Base-by-base conservation (phyloP, 2,329 filamentous ascomycete species). In the Metarhizium brunneum region DNA sequence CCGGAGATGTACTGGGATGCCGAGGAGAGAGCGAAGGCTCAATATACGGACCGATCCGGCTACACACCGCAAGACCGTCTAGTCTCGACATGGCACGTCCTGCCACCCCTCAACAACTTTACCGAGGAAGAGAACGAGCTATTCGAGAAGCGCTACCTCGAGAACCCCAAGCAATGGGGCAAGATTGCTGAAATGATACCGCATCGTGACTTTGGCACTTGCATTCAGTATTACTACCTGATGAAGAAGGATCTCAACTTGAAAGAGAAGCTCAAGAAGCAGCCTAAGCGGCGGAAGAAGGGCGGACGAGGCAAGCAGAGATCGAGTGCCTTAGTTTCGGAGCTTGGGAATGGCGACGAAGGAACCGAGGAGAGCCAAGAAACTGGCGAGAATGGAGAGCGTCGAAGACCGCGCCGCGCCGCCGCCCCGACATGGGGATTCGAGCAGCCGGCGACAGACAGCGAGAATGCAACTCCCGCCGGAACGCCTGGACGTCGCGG, bases 191-290 rank as follows among this genome's bases (percentile, higher is more conserved):
- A 87, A 57, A 77, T 78, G 29, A 72, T 92, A 6, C 79, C 81
- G 0, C 77, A 80, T 35, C 83, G 88, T 29, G 84, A 88, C 63
- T 91, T 90, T 69, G 86, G 87, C 60, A 82, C 88, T 50, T 90
- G 87, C 69, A 94, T 94, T 62, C 86, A 90, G 66, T 90, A 92
- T 69, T 94, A 94, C 70, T 94, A 94, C 69, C 78, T 88, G 59
- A 88, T 86, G 66, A 94, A 84, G 72, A 87, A 86, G 71, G 79
- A 84, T 50, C 80, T 84, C 47, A 85, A 88, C 59, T 84, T 92
- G 58, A 90, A 92, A 67, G 86, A 89, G 65, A 89, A 88, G 69
- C 76, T 87, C 35, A 85, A 82, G 69, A 83, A 78, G 71, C 83
- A 81, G 69, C 82, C 78, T 57, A 82, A 77, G 67, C 76, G 77